Conservation (phyloP, 495 filamentous ascomycete species). For the Mycothermus thermophilus region DNA sequence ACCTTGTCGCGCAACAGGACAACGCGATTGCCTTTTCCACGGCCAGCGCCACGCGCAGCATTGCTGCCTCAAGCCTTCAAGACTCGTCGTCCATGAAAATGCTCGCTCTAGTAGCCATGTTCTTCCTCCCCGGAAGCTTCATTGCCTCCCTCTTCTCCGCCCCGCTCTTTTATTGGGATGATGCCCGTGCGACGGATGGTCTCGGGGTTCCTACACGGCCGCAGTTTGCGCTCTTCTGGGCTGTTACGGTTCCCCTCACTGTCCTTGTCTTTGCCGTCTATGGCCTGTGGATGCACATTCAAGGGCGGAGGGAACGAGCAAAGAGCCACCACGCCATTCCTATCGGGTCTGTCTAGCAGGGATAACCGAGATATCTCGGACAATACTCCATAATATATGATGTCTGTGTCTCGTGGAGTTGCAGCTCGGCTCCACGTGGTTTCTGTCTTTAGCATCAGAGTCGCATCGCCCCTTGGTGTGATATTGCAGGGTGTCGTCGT, state of each 20-base stretch:
- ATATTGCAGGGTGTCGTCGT: too few species aligned
- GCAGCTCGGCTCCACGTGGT: too few species aligned
- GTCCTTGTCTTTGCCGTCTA: slow-evolving; percentile 14
- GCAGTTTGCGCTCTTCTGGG: slow-evolving; percentile 20
- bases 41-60: slow-evolving; percentile 17
- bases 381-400: too few species aligned
- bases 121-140: slow-evolving; percentile 40
- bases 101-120: slow-evolving; percentile 40
- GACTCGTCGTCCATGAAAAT: slow-evolving; percentile 40
- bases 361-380: too few species aligned
- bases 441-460: too few species aligned
- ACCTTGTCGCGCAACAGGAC: slow-evolving; percentile 21
- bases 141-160: slow-evolving; percentile 23
- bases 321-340: slow-evolving; percentile 2
- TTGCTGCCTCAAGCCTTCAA: slow-evolving; percentile 28
- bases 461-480: too few species aligned
- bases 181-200: background rate
- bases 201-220: slow-evolving; percentile 11
- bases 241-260: slow-evolving; percentile 16
- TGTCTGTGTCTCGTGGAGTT: too few species aligned
- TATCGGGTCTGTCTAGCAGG: background rate
- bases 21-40: slow-evolving; percentile 19
- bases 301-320: slow-evolving; percentile 7
- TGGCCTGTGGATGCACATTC: slow-evolving; percentile 14
- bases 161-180: slow-evolving; percentile 17